These are phyloP conservation scores for Eutrema salsugineum DNA, from an alignment of 441 rosid genomes.

Conservation along the genomic window DNA sequence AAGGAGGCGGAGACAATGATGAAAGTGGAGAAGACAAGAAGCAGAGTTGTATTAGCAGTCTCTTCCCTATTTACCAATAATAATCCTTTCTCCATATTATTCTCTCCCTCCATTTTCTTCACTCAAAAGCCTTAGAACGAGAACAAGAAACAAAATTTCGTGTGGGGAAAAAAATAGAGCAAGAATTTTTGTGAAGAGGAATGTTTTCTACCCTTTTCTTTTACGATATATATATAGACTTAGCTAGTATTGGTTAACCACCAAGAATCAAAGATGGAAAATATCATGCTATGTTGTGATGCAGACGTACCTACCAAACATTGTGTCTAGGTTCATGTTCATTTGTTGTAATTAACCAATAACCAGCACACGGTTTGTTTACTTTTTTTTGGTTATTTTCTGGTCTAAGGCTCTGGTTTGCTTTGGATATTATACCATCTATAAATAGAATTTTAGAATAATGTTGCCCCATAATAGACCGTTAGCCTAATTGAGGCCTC, in stretches of 20 bases:
- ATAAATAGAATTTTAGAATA: not conserved
- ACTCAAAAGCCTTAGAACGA: not conserved
- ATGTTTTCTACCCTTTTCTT: not conserved
- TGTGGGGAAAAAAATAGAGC: not conserved
- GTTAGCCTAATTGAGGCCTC: not conserved
- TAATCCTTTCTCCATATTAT: conserved; percentile 19
- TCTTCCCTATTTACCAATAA: not conserved
- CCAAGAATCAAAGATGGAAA: too few relatives aligned
- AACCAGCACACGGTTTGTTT: not conserved
- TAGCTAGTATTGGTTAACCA: not conserved
- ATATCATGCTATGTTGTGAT: not conserved
- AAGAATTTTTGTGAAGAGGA: not conserved
- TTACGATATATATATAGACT: conserved; percentile 6
- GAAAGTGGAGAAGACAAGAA: conserved; percentile 33
- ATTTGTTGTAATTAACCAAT: not conserved
- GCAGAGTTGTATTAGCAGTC: conserved; percentile 11
- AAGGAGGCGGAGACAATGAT: conserved; percentile 40
- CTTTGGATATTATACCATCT: not conserved
- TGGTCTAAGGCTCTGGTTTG: not conserved
- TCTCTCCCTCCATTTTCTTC: conserved; percentile 15
- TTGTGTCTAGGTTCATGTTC: not conserved
- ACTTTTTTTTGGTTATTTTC: not conserved
- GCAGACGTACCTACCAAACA: not conserved
- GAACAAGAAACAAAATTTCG: not conserved
- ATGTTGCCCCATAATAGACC: not conserved